Evolutionary conservation across 2,329 filamentous ascomycete species (phyloP), one percentile per base, ranked within the genome.

Genomic region (Biscogniauxia sp.): DNA sequence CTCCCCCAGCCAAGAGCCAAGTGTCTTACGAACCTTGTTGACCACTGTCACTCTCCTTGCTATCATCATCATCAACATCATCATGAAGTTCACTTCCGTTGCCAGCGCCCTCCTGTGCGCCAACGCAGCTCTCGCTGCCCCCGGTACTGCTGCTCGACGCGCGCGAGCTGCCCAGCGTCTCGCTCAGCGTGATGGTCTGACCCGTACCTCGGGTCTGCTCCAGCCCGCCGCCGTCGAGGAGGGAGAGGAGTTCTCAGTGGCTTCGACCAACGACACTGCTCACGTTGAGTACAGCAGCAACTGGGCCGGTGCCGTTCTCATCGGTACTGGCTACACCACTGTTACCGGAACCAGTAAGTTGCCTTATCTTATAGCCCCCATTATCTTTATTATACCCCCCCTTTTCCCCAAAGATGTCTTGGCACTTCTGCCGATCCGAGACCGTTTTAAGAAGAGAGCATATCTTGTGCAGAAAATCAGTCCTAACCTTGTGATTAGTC

Each of bases 291-390:
- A 86, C 74, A 80, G 76, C 61, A 76, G 74, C 67, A 87, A 87
- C 76, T 87, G 85, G 85, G 81, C 84, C 8, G 85, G 85, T 37
- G 82, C 82, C 0, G 82, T 86, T 8, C 77, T 84, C 56, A 79
- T 80, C 37, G 78, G 79, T 63, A 55, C 59, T 1, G 79, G 78
- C 57, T 86, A 81, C 73, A 84, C 77, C 32, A 71, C 75, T n/a
- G 84, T 85, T 23, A 78, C 78, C 3, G 84, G 78, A 19, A 79
- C 79, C 15, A 83, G 37, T 45, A 45, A 15, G 37, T 32, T 32
- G 28, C 28, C 28, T 32, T 32, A 32, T 32, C 28, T 32, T 32
- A 32, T 45, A 45, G 4, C 17, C 37, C 37, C 17, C 13, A 45
- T 45, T 45, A 17, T 45, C 37, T 17, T 17, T 45, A 45, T 45